These are phyloP conservation scores for Astragalus membranaceus DNA, from an alignment of 306 rosid genomes.

Conservation along the genomic window DNA sequence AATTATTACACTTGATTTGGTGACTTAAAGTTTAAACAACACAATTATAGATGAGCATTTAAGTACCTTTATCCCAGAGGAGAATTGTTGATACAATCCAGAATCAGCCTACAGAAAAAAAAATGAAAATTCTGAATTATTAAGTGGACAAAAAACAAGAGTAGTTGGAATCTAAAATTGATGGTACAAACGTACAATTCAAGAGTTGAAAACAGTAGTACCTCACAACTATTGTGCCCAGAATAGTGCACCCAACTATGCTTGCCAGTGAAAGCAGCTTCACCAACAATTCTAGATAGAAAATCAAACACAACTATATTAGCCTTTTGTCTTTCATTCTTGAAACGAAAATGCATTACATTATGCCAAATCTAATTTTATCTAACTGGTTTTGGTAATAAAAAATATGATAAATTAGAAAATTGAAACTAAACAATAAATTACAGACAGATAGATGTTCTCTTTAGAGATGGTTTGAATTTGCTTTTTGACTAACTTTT, in stretches of 20 bases:
- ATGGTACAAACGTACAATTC: not conserved
- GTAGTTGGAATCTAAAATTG: not conserved
- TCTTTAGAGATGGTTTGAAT: too few relatives aligned
- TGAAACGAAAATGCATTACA: not conserved
- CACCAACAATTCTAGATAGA: conserved; percentile 55
- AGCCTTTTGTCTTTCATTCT: conserved; percentile 7
- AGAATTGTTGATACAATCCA: conserved; percentile 45
- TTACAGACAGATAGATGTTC: too few relatives aligned
- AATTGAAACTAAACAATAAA: too few relatives aligned
- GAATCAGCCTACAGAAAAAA: conserved; percentile 40
- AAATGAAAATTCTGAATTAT: not conserved
- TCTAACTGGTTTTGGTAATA: too few relatives aligned
- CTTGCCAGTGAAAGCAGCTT: conserved; percentile 66
- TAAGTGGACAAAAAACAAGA: conserved; percentile 2
- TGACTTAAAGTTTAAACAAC: not conserved
- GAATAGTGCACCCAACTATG: conserved; percentile 60
- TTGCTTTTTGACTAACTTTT: too few relatives aligned
- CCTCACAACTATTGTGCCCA: conserved; percentile 26
- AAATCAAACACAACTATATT: conserved; percentile 18
- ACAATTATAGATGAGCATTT: not conserved
- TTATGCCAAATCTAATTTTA: too few relatives aligned
- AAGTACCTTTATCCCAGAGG: conserved; percentile 75
- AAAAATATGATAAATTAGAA: too few relatives aligned
- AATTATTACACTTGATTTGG: too few relatives aligned
- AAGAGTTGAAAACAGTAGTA: not conserved